A percentile compares a stretch with the other conserved stretches of the same genome.
These are phyloP conservation scores for Xylariales sp. DNA, from an alignment of 2,329 filamentous ascomycete species.

Conservation along the genomic window DNA sequence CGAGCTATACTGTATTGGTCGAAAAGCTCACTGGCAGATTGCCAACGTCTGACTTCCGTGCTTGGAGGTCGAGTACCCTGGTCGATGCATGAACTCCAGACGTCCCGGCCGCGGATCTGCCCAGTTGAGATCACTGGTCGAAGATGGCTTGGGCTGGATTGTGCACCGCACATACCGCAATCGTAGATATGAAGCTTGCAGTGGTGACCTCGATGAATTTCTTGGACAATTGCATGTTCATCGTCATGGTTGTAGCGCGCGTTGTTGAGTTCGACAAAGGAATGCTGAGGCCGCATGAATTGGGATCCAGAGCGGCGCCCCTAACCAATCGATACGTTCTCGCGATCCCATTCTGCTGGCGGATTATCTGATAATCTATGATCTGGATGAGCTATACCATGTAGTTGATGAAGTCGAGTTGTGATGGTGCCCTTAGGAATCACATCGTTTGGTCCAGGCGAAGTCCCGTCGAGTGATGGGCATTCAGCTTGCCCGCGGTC, in stretches of 20 bases:
- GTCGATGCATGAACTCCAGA: too few relatives aligned
- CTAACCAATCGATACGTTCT: slow-evolving; percentile 25
- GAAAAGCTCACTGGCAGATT: slow-evolving; percentile 43
- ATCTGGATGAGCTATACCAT: slow-evolving; percentile 19
- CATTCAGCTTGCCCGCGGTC: not conserved
- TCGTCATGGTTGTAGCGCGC: slow-evolving; percentile 20
- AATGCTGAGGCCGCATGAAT: slow-evolving; percentile 17
- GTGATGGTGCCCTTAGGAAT: slow-evolving; percentile 29
- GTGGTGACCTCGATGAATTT: slow-evolving; percentile 1
- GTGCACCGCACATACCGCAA: slow-evolving; percentile 1
- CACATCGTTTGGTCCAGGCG: slow-evolving; percentile 7
- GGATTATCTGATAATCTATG: slow-evolving; percentile 13
- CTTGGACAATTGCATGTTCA: slow-evolving; percentile 15
- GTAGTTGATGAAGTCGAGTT: slow-evolving; percentile 28
- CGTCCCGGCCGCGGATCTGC: slow-evolving; percentile 8
- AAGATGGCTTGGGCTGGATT: not conserved
- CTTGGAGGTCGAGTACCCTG: too few relatives aligned
- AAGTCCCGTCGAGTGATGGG: not conserved
- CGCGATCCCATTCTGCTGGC: slow-evolving; percentile 19
- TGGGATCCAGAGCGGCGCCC: slow-evolving; percentile 23
- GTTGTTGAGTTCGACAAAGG: slow-evolving; percentile 20
- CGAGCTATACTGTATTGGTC: slow-evolving; percentile 40
- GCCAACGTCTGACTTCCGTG: slow-evolving; percentile 17
- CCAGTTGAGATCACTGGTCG: slow-evolving; percentile 15
- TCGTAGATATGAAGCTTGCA: slow-evolving; percentile 3